Evolutionary conservation across 1,284 basidiomycete species (phyloP), one percentile per base, ranked within the genome.

Genomic region (Psilocybe mexicana): DNA sequence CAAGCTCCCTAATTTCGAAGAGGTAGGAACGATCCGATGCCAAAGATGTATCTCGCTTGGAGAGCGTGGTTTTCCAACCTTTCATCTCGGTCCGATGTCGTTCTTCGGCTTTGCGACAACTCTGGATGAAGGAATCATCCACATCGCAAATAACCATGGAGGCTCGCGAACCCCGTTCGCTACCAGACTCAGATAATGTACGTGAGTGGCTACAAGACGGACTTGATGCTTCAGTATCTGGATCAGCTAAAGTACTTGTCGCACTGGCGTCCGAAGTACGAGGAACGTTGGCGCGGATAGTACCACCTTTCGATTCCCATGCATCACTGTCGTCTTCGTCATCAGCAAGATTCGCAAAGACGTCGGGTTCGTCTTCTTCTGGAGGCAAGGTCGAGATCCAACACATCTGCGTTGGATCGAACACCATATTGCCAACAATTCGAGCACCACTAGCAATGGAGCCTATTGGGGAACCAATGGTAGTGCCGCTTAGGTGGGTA

Each of bases 341-440:
- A 64, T 96, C 93, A 5, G 90, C 92, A 55, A 94, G 82, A 61
- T 90, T 90, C 46, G 91, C 94, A 71, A 96, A 96, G 12, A 95
- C 90, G 68, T 97, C 94, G 11, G 92, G 90, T 70, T 96, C 94
- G 43, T 96, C 93, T 67, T 96, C 93, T 59, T 95, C 95, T 6
- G 91, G 87, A 2, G 88, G 80, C 46, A 90, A 76, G 49, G 84
- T 90, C 54, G 88, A 93, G 67, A 96, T 85, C 96, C 96, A 98
- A 68, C 92, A 92, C 94, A 98, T 97, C 43, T 87, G 85, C 52
- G 86, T 71, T 1, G 96, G 94, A 75, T 98, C 96, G 67, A 98
- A 98, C 51, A 94, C 86, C 96, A 98, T 98, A 77, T 95, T 94
- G 52, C 96, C 96, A 11, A 98, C 95, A 67, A 95, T 87, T 54